Evolutionary conservation across 305 asterid genomes (phyloP).

Genomic region (Fraxinus nigra): DNA sequence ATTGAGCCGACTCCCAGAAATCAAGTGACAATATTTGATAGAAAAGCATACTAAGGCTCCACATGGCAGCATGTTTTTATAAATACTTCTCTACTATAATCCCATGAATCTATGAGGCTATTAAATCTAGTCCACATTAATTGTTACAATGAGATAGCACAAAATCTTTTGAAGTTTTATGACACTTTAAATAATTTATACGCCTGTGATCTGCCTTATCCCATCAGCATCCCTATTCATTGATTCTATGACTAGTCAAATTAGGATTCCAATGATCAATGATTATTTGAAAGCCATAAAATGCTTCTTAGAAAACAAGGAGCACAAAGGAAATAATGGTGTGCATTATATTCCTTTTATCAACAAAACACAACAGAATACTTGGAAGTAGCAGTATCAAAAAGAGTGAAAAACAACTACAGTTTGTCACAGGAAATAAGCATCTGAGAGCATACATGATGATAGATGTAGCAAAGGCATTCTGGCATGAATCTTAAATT

Average conservation of each 20-base stretch:
- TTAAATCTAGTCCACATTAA: background rate
- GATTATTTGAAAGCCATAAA: constrained; percentile 2
- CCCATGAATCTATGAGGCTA: background rate
- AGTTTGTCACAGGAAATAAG: constrained; percentile 14
- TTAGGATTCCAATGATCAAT: background rate
- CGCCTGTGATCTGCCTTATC: background rate
- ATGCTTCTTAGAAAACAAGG: background rate
- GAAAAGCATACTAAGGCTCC: background rate
- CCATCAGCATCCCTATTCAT: background rate
- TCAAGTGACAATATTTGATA: background rate
- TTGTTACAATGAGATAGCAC: background rate
- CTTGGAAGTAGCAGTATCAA: background rate
- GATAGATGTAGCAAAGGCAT: constrained; percentile 96
- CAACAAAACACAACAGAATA: constrained; percentile 4
- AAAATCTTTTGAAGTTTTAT: background rate
- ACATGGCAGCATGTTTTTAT: background rate
- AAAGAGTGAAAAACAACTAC: constrained; percentile 2
- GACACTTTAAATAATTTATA: background rate
- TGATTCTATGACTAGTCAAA: background rate
- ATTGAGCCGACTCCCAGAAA: background rate
- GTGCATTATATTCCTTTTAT: background rate
- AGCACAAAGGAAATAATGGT: background rate
- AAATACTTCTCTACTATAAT: constrained; percentile 1
- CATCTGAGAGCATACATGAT: constrained; percentile 65
- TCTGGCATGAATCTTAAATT: constrained; percentile 99